phyloP scores from a whole-genome alignment of 2,329 filamentous ascomycete species.

The Calonectria montana region DNA sequence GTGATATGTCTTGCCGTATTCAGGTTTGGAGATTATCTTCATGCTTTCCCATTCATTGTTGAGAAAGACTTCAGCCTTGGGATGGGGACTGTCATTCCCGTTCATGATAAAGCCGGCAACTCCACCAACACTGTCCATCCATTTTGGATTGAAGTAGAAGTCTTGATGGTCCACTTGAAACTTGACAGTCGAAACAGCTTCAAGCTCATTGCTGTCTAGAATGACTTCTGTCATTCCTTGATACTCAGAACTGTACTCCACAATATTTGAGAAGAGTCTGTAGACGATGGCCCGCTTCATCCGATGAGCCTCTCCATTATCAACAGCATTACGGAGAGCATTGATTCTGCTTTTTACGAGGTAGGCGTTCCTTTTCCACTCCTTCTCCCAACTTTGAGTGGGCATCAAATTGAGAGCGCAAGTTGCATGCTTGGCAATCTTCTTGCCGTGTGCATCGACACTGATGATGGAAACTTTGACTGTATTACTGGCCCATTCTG shows the following conservation, averaged over 20 bases:
- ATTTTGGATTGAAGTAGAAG: constrained; percentile 68
- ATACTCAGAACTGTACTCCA: constrained; percentile 66
- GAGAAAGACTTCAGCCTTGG: constrained; percentile 69
- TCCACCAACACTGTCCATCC: constrained; percentile 69
- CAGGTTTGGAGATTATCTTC: constrained; percentile 51
- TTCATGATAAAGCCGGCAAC: constrained; percentile 73
- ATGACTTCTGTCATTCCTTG: constrained; percentile 70
- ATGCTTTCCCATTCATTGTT: constrained; percentile 70
- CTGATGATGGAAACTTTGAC: constrained; percentile 37
- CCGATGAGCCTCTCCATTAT: constrained; percentile 33
- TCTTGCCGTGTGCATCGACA: constrained; percentile 29
- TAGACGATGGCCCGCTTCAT: constrained; percentile 58
- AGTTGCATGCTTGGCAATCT: constrained; percentile 29
- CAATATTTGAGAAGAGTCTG: constrained; percentile 70
- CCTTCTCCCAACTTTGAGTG: constrained; percentile 17
- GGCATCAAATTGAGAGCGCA: constrained; percentile 18
- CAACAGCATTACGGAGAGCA: constrained; percentile 53
- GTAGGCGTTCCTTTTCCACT: constrained; percentile 51
- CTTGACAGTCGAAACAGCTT: constrained; percentile 57
- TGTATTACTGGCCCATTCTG: constrained; percentile 26
- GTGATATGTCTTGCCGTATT: constrained; percentile 58
- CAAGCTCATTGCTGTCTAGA: constrained; percentile 46
- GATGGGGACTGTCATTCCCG: constrained; percentile 58
- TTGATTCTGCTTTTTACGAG: constrained; percentile 74
- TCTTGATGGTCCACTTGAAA: constrained; percentile 57